Percentiles rank a stretch among this genome's conserved stretches.
Conservation (phyloP, 2,329 filamentous ascomycete species). For the Paecilomyces dactylethromorphus region DNA sequence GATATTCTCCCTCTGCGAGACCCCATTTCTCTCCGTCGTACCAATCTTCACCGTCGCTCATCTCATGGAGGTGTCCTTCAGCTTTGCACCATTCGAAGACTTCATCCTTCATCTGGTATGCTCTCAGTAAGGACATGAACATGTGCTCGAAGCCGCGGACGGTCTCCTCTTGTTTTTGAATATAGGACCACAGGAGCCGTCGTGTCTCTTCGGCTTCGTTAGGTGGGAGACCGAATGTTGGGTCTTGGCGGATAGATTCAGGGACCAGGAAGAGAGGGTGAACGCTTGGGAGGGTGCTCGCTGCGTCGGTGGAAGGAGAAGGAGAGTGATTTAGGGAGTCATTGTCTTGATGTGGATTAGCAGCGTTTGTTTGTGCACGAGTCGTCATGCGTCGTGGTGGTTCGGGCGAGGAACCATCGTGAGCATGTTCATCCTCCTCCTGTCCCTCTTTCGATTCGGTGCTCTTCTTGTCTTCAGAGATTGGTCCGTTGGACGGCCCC, state of each 20-base stretch:
- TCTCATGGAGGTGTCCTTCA: conserved; percentile 57
- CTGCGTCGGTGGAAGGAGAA: conserved; percentile 21
- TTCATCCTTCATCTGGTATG: conserved; percentile 53
- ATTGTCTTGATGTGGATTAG: conserved; percentile 20
- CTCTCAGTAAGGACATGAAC: conserved; percentile 49
- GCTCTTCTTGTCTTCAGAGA: not conserved
- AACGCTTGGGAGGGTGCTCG: conserved; percentile 32
- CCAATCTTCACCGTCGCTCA: conserved; percentile 65
- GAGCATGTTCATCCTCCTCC: conserved; percentile 25
- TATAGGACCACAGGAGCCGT: conserved; percentile 53
- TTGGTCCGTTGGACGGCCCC: conserved; percentile 3
- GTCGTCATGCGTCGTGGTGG: conserved; percentile 42
- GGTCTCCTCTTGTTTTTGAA: conserved; percentile 61
- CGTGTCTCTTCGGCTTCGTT: conserved; percentile 58
- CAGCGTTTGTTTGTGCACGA: conserved; percentile 35
- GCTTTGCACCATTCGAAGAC: conserved; percentile 57
- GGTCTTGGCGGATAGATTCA: conserved; percentile 42
- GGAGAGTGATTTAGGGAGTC: conserved; percentile 16
- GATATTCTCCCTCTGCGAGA: conserved; percentile 45
- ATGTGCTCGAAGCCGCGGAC: conserved; percentile 51
- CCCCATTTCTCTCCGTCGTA: conserved; percentile 58
- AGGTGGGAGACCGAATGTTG: conserved; percentile 51
- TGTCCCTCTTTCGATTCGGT: conserved; percentile 13
- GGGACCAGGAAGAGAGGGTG: conserved; percentile 55
- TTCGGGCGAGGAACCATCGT: conserved; percentile 29